Evolutionary conservation across 768 basidiomycete genomes (phyloP), one percentile per base, ranked within the genome.

Genomic region (Leccinum pellstonianum): DNA sequence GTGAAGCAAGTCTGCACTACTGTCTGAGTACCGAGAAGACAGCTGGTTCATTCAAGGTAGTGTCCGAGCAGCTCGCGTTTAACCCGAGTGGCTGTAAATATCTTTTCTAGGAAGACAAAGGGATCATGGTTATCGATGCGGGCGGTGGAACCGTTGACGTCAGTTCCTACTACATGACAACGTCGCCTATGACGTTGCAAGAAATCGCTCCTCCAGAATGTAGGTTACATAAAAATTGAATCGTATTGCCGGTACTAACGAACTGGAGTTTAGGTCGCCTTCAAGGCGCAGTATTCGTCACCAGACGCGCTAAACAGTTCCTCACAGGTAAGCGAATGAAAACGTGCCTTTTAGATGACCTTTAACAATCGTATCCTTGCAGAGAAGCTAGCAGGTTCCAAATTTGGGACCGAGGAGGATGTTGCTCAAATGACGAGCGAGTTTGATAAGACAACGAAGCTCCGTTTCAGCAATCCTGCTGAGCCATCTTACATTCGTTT

Each of bases 91-190:
- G 25, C 59, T 65, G 33, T 66, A 29, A 8, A 4, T 17, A 8
- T 5, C 15, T 14, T 29, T 23, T 29, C 46, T 61, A 83, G 81
- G 72, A 68, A 14, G 79, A 79, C 12, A 67, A 81, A 49, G 81
- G 80, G 1, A 72, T 85, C 3, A 71, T 83, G 58, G 74, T 86
- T 35, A 79, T 86, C n/a, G 84, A 87, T 59, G 83, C 84, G 3
- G 85, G 86, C 7, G 84, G 84, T 47, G 86, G 84, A 19, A 87
- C 84, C 0, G 75, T 87, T 27, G 85, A 87, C 60, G 73, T 86
- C 43, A 85, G 82, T 59, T 75, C 81, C 12, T 87, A 86, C 57
- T 76, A 75, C 31, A 76, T 78, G 64, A 66, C 67, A n/a, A 64
- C 63, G n/a, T 69, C 64, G 2, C 57, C 72, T 1, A 59, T 64